These are phyloP conservation scores for Cyclotella kingstonii DNA, from an alignment of 108 stramenopile species.

Conservation along the genomic window DNA sequence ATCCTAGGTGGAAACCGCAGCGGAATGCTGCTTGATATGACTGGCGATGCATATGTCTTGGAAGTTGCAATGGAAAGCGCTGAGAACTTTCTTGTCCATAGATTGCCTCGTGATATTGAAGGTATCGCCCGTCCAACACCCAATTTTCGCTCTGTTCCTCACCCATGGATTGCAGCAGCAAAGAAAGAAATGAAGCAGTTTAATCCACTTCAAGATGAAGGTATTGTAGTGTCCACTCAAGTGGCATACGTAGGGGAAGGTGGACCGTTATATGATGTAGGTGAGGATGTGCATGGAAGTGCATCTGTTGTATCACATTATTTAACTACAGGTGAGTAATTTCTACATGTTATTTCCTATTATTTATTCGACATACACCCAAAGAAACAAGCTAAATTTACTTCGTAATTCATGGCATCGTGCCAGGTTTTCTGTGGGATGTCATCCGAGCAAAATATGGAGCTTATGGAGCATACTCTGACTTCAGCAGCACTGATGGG, in stretches of 20 bases:
- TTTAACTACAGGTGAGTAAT: slow-evolving; percentile 50
- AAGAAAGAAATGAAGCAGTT: slow-evolving; percentile 39
- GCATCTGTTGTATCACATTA: slow-evolving; percentile 65
- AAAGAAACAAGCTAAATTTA: too few relatives aligned
- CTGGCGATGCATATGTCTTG: slow-evolving; percentile 70
- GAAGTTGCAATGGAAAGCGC: slow-evolving; percentile 40
- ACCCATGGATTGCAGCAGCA: slow-evolving; percentile 71
- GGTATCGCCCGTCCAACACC: slow-evolving; percentile 45
- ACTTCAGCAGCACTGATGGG: slow-evolving; percentile 63
- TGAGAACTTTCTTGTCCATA: slow-evolving; percentile 51
- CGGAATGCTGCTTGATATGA: slow-evolving; percentile 82
- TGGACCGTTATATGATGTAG: slow-evolving; percentile 66
- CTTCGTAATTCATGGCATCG: background rate
- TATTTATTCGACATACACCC: background rate
- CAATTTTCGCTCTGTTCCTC: slow-evolving; percentile 50
- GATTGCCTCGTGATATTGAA: slow-evolving; percentile 36
- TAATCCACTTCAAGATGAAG: slow-evolving; percentile 52
- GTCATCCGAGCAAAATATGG: slow-evolving; percentile 81
- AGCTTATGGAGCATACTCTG: slow-evolving; percentile 83
- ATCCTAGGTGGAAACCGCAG: slow-evolving; percentile 58
- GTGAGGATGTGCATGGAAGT: slow-evolving; percentile 68
- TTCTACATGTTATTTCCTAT: background rate
- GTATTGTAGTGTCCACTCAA: slow-evolving; percentile 80
- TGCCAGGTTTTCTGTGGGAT: slow-evolving; percentile 74
- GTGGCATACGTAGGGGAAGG: slow-evolving; percentile 87